Evolutionary conservation across 805 yeast genomes (phyloP).

Genomic region (Saccharomycopsis sp.): DNA sequence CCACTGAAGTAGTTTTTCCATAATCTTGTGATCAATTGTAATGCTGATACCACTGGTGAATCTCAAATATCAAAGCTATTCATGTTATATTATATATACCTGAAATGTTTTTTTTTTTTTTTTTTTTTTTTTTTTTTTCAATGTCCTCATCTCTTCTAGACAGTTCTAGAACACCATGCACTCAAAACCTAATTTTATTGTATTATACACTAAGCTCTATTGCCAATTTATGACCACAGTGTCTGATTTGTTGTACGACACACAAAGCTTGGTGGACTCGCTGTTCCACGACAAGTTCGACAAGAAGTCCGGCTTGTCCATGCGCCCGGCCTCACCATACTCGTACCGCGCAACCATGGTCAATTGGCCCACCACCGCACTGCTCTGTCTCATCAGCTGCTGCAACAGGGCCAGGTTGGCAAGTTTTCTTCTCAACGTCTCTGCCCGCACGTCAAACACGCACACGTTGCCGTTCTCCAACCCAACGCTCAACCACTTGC

Average conservation of each 20-base stretch:
- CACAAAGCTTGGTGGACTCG: conserved; percentile 25
- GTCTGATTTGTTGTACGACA: conserved; percentile 24
- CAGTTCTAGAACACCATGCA: too few species aligned
- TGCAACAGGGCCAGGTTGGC: neutral
- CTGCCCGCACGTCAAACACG: conserved; percentile 37
- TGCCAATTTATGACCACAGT: conserved; percentile 14
- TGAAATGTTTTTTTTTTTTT: too few species aligned
- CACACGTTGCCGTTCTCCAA: conserved; percentile 53
- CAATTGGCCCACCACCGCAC: conserved; percentile 15
- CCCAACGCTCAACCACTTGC: conserved; percentile 48
- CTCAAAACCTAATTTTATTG: too few species aligned
- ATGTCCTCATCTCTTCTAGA: too few species aligned
- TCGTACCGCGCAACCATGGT: conserved; percentile 24
- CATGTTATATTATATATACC: too few species aligned
- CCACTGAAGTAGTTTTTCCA: conserved; percentile 93
- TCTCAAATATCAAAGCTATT: too few species aligned
- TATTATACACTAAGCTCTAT: too few species aligned
- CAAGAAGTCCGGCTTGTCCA: conserved; percentile 24
- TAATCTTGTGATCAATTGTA: too few species aligned
- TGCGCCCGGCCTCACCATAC: conserved; percentile 25
- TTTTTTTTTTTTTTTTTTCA: too few species aligned
- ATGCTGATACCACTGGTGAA: too few species aligned
- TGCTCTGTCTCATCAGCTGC: neutral
- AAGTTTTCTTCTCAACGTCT: conserved; percentile 1
- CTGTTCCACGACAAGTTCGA: conserved; percentile 31